Conservation (phyloP, 352 stramenopile genomes). For the Globisporangium paroecandrum region DNA sequence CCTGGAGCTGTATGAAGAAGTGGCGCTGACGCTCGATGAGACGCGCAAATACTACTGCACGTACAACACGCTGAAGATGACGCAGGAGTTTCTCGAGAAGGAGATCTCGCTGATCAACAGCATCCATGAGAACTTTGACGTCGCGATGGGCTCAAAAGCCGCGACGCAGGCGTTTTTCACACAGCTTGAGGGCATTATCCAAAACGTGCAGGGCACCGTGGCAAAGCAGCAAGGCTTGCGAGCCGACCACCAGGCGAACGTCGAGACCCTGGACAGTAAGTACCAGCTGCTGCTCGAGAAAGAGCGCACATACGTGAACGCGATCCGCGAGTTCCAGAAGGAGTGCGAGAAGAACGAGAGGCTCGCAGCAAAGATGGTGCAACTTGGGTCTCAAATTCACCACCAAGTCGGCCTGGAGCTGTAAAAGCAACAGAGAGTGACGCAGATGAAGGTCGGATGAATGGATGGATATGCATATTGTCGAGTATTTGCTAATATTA, state of each 20-base stretch:
- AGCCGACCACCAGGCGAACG: constrained; percentile 31
- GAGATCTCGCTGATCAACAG: constrained; percentile 85
- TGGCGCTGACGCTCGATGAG: constrained; percentile 86
- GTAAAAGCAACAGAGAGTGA: neutral
- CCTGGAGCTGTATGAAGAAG: constrained; percentile 85
- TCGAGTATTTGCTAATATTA: neutral
- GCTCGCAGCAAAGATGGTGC: constrained; percentile 26
- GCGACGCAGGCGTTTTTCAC: constrained; percentile 72
- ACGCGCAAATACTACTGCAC: constrained; percentile 86
- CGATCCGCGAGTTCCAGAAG: constrained; percentile 85
- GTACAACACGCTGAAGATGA: constrained; percentile 87
- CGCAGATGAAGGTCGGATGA: neutral
- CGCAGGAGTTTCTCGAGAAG: constrained; percentile 79
- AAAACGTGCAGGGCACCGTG: constrained; percentile 49
- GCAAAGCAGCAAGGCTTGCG: constrained; percentile 52
- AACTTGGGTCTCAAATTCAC: neutral
- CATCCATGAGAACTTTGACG: constrained; percentile 81
- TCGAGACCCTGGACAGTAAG: constrained; percentile 72
- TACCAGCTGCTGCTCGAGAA: constrained; percentile 76
- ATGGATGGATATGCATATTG: neutral
- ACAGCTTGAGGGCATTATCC: constrained; percentile 70
- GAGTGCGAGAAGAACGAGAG: constrained; percentile 87
- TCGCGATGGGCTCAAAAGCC: constrained; percentile 64
- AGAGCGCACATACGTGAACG: constrained; percentile 79
- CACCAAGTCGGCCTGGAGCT: neutral